Evolutionary conservation across 169 alveolate species (phyloP).

Genomic region (Miamiensis avidus): DNA sequence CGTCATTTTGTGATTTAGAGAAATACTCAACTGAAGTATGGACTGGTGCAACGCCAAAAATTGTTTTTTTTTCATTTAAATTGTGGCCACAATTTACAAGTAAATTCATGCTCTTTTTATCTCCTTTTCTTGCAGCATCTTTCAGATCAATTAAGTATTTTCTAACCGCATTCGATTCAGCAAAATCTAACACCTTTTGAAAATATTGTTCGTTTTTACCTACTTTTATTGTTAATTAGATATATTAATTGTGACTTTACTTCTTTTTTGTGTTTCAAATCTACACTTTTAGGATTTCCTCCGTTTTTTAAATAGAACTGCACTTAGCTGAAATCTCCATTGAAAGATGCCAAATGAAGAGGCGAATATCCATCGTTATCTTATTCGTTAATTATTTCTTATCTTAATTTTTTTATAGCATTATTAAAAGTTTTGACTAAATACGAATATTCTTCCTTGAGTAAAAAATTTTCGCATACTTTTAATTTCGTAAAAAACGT

Average conservation of each 20-base stretch:
- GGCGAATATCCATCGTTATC: constrained; percentile 79
- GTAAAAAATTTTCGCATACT: constrained; percentile 55
- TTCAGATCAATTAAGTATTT: constrained; percentile 75
- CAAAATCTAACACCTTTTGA: constrained; percentile 50
- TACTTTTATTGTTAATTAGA: too few species aligned
- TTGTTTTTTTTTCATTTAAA: constrained; percentile 68
- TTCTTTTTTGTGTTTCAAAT: constrained; percentile 33
- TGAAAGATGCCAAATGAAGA: constrained; percentile 74
- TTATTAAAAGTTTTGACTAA: constrained; percentile 46
- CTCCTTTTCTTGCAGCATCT: constrained; percentile 78
- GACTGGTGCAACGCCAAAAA: constrained; percentile 82
- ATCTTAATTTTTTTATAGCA: constrained; percentile 42
- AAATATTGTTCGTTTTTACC: background rate
- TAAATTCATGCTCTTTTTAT: constrained; percentile 65
- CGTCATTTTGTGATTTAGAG: constrained; percentile 37
- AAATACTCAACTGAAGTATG: constrained; percentile 71
- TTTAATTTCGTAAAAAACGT: constrained; percentile 28
- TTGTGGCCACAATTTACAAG: constrained; percentile 76
- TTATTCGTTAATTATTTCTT: constrained; percentile 62
- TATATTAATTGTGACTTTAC: background rate
- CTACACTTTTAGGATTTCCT: constrained; percentile 54
- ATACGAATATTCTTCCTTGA: constrained; percentile 33
- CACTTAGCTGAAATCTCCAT: constrained; percentile 73
- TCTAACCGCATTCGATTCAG: constrained; percentile 73
- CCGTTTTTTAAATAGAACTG: constrained; percentile 43